These are phyloP conservation scores for Terana coerulea DNA, from an alignment of 768 basidiomycete genomes.

Conservation along the genomic window DNA sequence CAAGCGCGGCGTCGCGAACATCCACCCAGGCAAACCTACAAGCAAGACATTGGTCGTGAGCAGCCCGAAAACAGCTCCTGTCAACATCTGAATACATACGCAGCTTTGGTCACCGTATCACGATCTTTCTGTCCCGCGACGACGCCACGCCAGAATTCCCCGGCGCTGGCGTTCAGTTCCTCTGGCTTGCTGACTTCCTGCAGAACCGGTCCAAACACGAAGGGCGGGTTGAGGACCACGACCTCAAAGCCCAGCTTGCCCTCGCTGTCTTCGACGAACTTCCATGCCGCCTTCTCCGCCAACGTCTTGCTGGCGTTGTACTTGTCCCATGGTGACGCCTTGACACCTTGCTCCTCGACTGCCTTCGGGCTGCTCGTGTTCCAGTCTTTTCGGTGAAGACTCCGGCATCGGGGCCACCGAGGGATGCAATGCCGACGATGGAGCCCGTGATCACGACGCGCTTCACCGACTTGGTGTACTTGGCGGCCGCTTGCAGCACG, in stretches of 20 bases:
- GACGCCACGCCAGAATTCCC: constrained; percentile 21
- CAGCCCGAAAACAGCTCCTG: background rate
- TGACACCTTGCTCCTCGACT: constrained; percentile 46
- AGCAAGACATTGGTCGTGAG: background rate
- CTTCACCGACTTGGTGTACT: constrained; percentile 39
- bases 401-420: constrained; percentile 6
- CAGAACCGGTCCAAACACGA: constrained; percentile 19
- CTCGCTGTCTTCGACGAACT: constrained; percentile 40
- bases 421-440: constrained; percentile 46
- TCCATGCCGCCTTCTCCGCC: constrained; percentile 57
- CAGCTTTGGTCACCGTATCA: constrained; percentile 12
- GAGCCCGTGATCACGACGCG: constrained; percentile 63
- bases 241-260: constrained; percentile 44
- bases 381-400: constrained; percentile 52
- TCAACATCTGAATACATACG: constrained; percentile 4
- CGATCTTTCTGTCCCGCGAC: constrained; percentile 17
- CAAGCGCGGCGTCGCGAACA: constrained; percentile 16
- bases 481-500: constrained; percentile 54
- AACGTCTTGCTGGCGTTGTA: constrained; percentile 57
- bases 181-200: constrained; percentile 34
- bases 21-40: constrained; percentile 18
- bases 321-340: constrained; percentile 34
- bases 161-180: constrained; percentile 33
- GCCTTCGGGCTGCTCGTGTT: constrained; percentile 43
- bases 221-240: constrained; percentile 50